A percentile compares a stretch with the other conserved stretches of the same genome.
These are phyloP conservation scores for Neurospora tetraspora DNA, from an alignment of 495 filamentous ascomycete species.

Conservation along the genomic window DNA sequence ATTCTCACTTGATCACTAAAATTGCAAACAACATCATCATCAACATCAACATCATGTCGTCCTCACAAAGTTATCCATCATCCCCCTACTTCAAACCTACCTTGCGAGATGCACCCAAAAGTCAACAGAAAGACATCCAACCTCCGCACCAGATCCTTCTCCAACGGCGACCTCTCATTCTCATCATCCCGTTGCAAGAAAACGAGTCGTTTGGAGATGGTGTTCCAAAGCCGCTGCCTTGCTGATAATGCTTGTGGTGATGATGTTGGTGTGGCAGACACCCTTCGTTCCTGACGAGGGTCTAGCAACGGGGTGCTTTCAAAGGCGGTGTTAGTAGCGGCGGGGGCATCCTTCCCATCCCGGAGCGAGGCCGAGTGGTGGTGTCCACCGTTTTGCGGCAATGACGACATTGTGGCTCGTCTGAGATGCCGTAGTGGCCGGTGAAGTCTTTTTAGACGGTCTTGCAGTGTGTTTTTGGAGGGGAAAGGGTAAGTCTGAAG, in stretches of 20 bases:
- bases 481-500: too few species aligned
- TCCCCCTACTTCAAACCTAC: conserved; percentile 5
- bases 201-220: not conserved
- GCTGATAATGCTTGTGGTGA: not conserved
- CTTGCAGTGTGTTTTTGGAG: not conserved
- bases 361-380: not conserved
- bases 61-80: not conserved
- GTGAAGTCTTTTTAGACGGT: not conserved
- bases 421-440: not conserved
- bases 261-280: not conserved
- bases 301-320: not conserved
- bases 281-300: not conserved
- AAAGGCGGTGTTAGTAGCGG: not conserved
- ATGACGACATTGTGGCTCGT: not conserved
- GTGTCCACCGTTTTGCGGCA: not conserved
- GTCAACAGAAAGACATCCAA: conserved; percentile 32
- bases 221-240: not conserved
- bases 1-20: conserved; percentile 24
- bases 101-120: conserved; percentile 34
- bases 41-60: not conserved
- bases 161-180: conserved; percentile 13
- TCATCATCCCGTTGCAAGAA: not conserved
- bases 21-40: not conserved
- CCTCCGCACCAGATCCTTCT: conserved; percentile 28
- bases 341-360: not conserved